Percentiles rank a stretch among this genome's conserved stretches.
Evolutionary conservation across 116 monocot species (phyloP).

Genomic region (Thalassia testudinum): DNA sequence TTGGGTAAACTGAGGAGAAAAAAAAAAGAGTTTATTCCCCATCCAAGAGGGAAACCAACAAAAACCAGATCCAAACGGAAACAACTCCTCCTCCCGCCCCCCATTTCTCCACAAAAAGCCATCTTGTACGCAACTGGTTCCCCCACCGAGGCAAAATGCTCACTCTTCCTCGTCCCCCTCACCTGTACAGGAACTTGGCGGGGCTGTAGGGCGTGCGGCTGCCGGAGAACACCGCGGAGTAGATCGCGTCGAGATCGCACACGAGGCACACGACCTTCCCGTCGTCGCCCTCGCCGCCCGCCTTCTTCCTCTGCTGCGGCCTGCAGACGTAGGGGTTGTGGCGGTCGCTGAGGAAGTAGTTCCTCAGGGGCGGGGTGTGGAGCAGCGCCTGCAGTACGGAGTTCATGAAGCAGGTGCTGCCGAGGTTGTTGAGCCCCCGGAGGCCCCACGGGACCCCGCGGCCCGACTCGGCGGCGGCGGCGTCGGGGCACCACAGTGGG

Average conservation of each 20-base stretch:
- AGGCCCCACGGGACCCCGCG: slow-evolving; percentile 24
- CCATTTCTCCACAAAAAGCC: too few species aligned
- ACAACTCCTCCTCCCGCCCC: too few species aligned
- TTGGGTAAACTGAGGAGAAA: too few species aligned
- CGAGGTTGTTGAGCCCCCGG: too few species aligned
- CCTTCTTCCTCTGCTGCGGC: slow-evolving; percentile 16
- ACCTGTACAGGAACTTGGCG: slow-evolving; percentile 67
- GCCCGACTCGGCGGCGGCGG: background rate
- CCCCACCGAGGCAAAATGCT: too few species aligned
- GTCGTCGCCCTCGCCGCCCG: background rate
- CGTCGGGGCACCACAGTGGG: slow-evolving; percentile 6
- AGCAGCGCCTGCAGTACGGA: too few species aligned
- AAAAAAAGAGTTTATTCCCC: too few species aligned
- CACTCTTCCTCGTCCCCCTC: too few species aligned
- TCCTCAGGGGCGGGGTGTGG: slow-evolving; percentile 53
- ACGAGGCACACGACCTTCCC: slow-evolving; percentile 29
- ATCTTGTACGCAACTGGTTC: too few species aligned
- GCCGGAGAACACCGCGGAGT: slow-evolving; percentile 53
- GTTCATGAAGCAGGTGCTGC: too few species aligned
- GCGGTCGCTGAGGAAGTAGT: slow-evolving; percentile 62
- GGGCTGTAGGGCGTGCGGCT: slow-evolving; percentile 65
- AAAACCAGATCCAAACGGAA: too few species aligned
- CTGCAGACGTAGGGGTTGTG: slow-evolving; percentile 47
- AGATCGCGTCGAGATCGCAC: slow-evolving; percentile 65
- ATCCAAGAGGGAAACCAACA: too few species aligned